phyloP scores from a whole-genome alignment of 192 early-diverging fungal genomes.

The Podila clonocystis region DNA sequence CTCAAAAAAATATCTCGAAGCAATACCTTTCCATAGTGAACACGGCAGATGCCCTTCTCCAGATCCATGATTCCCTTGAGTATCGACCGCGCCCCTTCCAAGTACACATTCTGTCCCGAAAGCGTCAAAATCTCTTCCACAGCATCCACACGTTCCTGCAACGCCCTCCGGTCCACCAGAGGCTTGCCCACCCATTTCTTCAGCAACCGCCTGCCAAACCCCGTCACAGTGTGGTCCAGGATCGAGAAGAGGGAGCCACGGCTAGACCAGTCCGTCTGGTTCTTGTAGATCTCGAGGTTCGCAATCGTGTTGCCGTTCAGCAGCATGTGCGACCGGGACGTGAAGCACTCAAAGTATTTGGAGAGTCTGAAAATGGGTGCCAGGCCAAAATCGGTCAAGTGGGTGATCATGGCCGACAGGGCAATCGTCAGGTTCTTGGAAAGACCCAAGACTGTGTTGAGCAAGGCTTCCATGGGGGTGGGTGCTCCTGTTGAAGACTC shows the following conservation, averaged over 20 bases:
- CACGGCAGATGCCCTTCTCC: conserved; percentile 71
- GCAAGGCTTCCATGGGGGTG: conserved; percentile 29
- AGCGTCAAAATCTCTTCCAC: conserved; percentile 64
- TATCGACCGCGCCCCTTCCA: conserved; percentile 41
- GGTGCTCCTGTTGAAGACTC: not conserved
- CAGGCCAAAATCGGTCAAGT: conserved; percentile 73
- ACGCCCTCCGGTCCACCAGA: conserved; percentile 59
- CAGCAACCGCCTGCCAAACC: conserved; percentile 71
- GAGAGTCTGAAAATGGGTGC: conserved; percentile 63
- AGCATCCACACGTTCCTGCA: conserved; percentile 68
- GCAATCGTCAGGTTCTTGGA: conserved; percentile 35
- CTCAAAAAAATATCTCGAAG: not conserved
- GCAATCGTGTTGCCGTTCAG: conserved; percentile 72
- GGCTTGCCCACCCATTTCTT: conserved; percentile 77
- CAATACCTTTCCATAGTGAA: conserved; percentile 68
- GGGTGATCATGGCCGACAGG: conserved; percentile 65
- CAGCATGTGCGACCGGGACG: conserved; percentile 66
- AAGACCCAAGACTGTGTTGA: conserved; percentile 30
- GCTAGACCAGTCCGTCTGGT: conserved; percentile 55
- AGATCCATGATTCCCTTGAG: conserved; percentile 69
- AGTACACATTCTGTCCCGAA: conserved; percentile 28
- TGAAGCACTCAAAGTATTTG: conserved; percentile 69
- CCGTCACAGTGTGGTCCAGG: conserved; percentile 73
- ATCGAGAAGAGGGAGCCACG: conserved; percentile 65
- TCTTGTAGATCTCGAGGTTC: conserved; percentile 73